A percentile compares a stretch with the other conserved stretches of the same genome.
These are phyloP conservation scores for Aaosphaeria pasadenensis DNA, from an alignment of 2,329 filamentous ascomycete species.

Conservation along the genomic window DNA sequence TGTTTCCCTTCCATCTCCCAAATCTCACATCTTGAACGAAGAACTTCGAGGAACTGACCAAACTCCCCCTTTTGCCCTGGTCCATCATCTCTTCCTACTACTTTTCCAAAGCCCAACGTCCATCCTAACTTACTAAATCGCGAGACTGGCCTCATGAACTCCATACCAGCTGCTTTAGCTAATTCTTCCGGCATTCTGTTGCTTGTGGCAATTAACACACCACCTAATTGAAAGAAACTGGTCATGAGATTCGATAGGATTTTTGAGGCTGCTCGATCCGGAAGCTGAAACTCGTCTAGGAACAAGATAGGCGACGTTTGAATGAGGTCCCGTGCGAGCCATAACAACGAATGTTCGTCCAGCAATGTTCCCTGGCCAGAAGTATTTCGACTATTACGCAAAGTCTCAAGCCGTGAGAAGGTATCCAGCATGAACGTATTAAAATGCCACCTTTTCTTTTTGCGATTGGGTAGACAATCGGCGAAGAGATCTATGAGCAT, in stretches of 20 bases:
- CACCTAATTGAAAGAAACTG: constrained; percentile 76
- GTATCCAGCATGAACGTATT: constrained; percentile 83
- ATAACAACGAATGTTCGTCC: constrained; percentile 67
- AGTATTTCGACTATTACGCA: constrained; percentile 46
- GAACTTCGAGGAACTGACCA: constrained; percentile 69
- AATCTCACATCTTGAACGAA: constrained; percentile 75
- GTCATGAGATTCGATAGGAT: constrained; percentile 77
- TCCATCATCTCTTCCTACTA: constrained; percentile 39
- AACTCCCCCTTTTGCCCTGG: constrained; percentile 63
- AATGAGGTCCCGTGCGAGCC: constrained; percentile 73
- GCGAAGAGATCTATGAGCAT: constrained; percentile 85
- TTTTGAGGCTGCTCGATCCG: constrained; percentile 73
- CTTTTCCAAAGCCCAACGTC: constrained; percentile 48
- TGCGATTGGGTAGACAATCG: constrained; percentile 68
- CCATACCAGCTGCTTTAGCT: constrained; percentile 68
- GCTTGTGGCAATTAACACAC: constrained; percentile 75
- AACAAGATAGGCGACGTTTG: constrained; percentile 74
- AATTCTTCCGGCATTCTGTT: constrained; percentile 83
- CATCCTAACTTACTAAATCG: constrained; percentile 35
- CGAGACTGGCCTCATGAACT: constrained; percentile 58
- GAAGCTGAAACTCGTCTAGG: constrained; percentile 79
- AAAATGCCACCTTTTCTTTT: constrained; percentile 77
- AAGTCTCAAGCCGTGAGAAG: constrained; percentile 67
- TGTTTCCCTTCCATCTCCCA: constrained; percentile 77
- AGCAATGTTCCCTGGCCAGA: constrained; percentile 15